phyloP scores from a whole-genome alignment of 441 rosid genomes.

The Aquilaria agallochum region DNA sequence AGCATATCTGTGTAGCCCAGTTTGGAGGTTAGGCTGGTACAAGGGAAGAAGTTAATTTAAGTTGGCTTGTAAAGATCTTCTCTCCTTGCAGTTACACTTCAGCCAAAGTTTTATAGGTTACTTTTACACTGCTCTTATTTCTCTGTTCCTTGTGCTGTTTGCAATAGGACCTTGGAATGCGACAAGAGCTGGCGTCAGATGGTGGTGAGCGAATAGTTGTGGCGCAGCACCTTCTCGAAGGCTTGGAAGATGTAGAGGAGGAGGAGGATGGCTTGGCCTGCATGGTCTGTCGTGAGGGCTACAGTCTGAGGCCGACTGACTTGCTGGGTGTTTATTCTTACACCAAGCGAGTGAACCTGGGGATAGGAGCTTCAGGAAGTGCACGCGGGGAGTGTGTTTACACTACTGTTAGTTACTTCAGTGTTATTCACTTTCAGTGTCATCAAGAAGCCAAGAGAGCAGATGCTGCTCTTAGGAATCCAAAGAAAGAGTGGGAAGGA shows the following conservation, averaged over 20 bases:
- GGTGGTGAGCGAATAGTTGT: conserved; percentile 98
- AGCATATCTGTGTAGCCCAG: not conserved
- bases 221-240: conserved; percentile 84
- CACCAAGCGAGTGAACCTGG: conserved; percentile 97
- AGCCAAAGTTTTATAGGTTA: not conserved
- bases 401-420: conserved; percentile 97
- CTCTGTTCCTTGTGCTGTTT: conserved; percentile 12
- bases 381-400: conserved; percentile 99
- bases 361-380: conserved; percentile 92
- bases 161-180: conserved; percentile 89
- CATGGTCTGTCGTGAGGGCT: conserved; percentile 99
- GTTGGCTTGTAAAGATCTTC: not conserved
- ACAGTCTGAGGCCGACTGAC: conserved; percentile 96
- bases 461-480: conserved; percentile 92
- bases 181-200: conserved; percentile 81
- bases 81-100: not conserved
- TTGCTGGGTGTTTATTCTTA: conserved; percentile 90
- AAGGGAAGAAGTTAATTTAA: too few relatives aligned
- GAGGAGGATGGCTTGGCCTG: conserved; percentile 99
- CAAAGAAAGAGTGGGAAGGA: conserved; percentile 99
- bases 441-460: conserved; percentile 99
- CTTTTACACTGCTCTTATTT: not conserved
- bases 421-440: conserved; percentile 98
- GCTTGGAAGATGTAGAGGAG: conserved; percentile 97
- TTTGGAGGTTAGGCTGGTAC: not conserved